Base-by-base conservation (phyloP, 768 basidiomycete species). In the Cystofilobasidium ferigula region DNA sequence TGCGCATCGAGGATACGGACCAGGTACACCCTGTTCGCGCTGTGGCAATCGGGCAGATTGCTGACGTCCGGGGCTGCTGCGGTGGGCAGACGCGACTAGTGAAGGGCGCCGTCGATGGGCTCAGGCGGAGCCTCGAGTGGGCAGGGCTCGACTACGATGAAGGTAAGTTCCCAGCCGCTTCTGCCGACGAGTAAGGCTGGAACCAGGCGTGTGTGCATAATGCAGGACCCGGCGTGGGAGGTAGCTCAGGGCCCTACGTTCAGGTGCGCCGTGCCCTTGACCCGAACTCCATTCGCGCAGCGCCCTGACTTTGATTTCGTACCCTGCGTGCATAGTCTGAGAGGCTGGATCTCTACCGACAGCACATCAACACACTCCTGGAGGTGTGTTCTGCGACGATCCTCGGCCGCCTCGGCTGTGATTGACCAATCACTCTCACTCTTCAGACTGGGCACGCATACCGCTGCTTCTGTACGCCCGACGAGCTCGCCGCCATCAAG, bases 1-100 rank as follows among this genome's bases (percentile, higher is more conserved):
- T 98, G 71, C 80, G 95, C 59, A 85, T 98, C 45, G 94, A 98
- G 76, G 95, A 98, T 75, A 99, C 95, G 0, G 95, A 99, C 74
- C 79, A 85, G 69, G 94, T 93, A 70, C 57, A 26, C 16, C 6
- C 3, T 57, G 22, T 14, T 45, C 6, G 20, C 14, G 56, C 57
- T 57, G 54, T 10, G 32, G 13, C 18, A 24, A 22, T 22, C 34
- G 4, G 9, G 5, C 57, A 20, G n/a, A 26, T 18, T 35, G 26
- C 57, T 40, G 36, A n/a, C 32, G 14, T 16, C 16, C 6, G 14
- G 3, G 13, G n/a, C 45, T 7, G 28, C 20, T 18, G 10, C 4
- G 6, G 7, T 7, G 6, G 22, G 35, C 73, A 98, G 93, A 82
- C 84, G 1, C 81, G 93, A 62, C 81, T 82, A 67, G 89, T 94